phyloP scores from a whole-genome alignment of 1,284 basidiomycete genomes.

The Ustilago trichophora region DNA sequence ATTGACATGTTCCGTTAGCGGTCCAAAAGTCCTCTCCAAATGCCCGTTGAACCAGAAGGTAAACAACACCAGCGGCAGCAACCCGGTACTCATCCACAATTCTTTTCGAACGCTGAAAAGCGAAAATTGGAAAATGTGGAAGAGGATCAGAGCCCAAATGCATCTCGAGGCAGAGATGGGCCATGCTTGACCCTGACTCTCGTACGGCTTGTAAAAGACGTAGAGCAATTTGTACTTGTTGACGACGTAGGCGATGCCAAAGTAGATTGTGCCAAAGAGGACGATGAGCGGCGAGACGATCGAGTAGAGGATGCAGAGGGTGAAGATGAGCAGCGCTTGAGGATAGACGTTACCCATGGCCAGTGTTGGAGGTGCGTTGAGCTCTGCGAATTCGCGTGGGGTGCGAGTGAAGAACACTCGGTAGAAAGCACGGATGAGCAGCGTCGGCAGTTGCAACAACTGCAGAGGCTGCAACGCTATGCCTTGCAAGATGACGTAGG shows the following conservation, averaged over 20 bases:
- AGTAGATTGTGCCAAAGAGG: constrained; percentile 92
- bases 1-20: constrained; percentile 77
- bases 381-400: constrained; percentile 83
- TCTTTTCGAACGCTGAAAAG: constrained; percentile 86
- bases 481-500: constrained; percentile 92
- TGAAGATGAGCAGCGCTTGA: constrained; percentile 92
- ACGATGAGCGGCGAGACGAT: constrained; percentile 93
- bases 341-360: constrained; percentile 78
- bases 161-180: constrained; percentile 70
- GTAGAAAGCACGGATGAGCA: constrained; percentile 49
- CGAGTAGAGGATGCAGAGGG: constrained; percentile 91
- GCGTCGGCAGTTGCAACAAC: constrained; percentile 69
- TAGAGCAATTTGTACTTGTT: constrained; percentile 98
- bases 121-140: constrained; percentile 64
- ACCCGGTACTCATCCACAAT: constrained; percentile 78
- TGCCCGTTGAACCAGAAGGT: constrained; percentile 84
- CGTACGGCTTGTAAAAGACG: constrained; percentile 92
- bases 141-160: constrained; percentile 63
- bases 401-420: constrained; percentile 52
- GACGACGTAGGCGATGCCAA: constrained; percentile 80
- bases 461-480: constrained; percentile 94
- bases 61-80: constrained; percentile 79
- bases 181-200: constrained; percentile 92
- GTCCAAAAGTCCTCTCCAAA: constrained; percentile 76
- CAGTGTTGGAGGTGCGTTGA: constrained; percentile 96